phyloP scores from a whole-genome alignment of 768 basidiomycete genomes.

The Grammothele lineata region DNA sequence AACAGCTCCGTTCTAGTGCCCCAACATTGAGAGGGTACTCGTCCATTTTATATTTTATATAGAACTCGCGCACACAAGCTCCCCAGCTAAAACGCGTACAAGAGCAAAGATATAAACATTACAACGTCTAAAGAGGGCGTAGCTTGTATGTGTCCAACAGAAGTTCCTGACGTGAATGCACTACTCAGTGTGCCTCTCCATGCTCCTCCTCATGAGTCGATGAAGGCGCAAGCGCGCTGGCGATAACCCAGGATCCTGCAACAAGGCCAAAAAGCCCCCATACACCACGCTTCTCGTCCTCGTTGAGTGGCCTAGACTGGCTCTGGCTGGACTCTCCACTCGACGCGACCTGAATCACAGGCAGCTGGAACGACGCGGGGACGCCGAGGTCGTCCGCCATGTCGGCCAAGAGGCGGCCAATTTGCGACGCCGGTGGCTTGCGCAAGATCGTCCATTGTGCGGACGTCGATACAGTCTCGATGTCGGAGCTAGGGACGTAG shows the following conservation, averaged over 20 bases:
- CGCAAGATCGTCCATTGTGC: no score
- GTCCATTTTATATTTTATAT: no score
- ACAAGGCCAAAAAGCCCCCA: constrained; percentile 46
- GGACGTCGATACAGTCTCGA: constrained; percentile 3
- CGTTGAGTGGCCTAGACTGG: constrained; percentile 33
- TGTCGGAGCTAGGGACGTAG: constrained; percentile 16
- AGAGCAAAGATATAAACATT: no score
- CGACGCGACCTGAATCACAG: constrained; percentile 10
- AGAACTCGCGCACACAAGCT: no score
- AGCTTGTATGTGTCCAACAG: no score
- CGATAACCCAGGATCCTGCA: constrained; percentile 44
- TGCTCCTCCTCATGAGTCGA: constrained; percentile 17
- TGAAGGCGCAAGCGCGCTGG: constrained; percentile 25
- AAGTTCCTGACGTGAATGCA: no score
- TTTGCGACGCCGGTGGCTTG: constrained; percentile 1
- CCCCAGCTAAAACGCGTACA: no score
- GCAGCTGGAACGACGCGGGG: constrained; percentile 27
- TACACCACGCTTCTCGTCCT: constrained; percentile 44
- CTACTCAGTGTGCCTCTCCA: constrained; percentile 9
- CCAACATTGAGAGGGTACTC: no score
- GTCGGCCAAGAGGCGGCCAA: constrained; percentile 29
- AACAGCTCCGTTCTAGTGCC: no score
- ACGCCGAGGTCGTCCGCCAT: constrained; percentile 36
- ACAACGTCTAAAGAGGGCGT: no score
- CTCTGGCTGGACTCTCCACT: constrained; percentile 11